These are phyloP conservation scores for Microbotryomycetes sp. DNA, from an alignment of 1,284 basidiomycete genomes.

Conservation along the genomic window DNA sequence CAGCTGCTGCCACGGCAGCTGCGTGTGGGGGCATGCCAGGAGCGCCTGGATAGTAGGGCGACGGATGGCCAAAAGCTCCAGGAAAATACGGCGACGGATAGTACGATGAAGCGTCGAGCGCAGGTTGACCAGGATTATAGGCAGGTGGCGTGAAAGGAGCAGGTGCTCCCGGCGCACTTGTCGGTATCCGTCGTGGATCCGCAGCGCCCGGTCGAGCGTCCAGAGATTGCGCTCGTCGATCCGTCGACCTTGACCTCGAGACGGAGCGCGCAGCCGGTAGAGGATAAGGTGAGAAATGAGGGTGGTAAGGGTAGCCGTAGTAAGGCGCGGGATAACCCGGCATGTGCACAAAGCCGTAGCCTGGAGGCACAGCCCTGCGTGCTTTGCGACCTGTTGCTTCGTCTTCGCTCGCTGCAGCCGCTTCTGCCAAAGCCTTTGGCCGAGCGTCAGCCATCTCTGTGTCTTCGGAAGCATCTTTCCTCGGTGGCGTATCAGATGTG, in stretches of 20 bases:
- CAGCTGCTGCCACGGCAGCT: conserved; percentile 11
- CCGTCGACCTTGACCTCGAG: conserved; percentile 24
- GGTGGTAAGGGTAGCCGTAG: conserved; percentile 19
- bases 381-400: conserved; percentile 18
- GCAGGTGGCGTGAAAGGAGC: not conserved
- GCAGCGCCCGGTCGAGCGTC: conserved; percentile 17
- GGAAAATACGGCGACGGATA: not conserved
- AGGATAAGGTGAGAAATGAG: conserved; percentile 29
- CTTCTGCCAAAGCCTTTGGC: conserved; percentile 20
- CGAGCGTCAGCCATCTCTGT: conserved; percentile 17
- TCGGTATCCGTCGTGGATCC: not conserved
- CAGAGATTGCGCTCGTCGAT: conserved; percentile 23
- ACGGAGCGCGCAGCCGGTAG: conserved; percentile 6
- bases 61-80: conserved; percentile 12
- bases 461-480: conserved; percentile 19
- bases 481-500: conserved; percentile 3
- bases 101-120: not conserved
- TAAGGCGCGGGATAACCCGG: conserved; percentile 19
- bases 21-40: conserved; percentile 7
- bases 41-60: conserved; percentile 19
- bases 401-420: conserved; percentile 1
- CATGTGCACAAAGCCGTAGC: conserved; percentile 20
- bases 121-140: not conserved
- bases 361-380: conserved; percentile 19
- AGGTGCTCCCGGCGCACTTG: not conserved